Evolutionary conservation across 768 basidiomycete genomes (phyloP).

Genomic region (Psilocybe cubensis): DNA sequence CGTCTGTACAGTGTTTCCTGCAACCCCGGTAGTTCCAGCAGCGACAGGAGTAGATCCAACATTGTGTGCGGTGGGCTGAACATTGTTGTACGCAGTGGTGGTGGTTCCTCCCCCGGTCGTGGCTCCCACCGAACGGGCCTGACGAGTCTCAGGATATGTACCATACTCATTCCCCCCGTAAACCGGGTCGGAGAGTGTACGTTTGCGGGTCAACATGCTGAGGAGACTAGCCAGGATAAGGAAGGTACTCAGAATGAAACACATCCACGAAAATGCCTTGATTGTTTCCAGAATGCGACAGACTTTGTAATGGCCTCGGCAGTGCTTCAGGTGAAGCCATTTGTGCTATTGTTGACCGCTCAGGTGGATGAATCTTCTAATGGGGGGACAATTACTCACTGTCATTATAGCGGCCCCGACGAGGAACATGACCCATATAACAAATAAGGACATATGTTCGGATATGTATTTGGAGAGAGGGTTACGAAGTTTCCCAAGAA

Average conservation of each 20-base stretch:
- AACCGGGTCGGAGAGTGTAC: constrained; percentile 16
- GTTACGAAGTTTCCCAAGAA: constrained; percentile 29
- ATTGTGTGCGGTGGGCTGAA: background rate
- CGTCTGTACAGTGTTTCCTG: no score
- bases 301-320: constrained; percentile 45
- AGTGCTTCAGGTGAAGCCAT: constrained; percentile 62
- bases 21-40: background rate
- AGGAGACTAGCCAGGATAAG: constrained; percentile 46
- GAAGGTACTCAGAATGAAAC: constrained; percentile 54
- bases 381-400: constrained; percentile 37
- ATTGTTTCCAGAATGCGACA: constrained; percentile 68
- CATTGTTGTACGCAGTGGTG: constrained; percentile 10
- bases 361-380: constrained; percentile 2
- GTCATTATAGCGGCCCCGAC: constrained; percentile 66
- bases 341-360: constrained; percentile 31
- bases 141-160: constrained; percentile 20
- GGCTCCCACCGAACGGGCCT: constrained; percentile 5
- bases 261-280: constrained; percentile 71
- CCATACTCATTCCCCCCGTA: constrained; percentile 18
- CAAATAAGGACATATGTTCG: constrained; percentile 53
- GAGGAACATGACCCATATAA: constrained; percentile 66
- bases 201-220: constrained; percentile 22
- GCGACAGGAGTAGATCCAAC: background rate
- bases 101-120: no score
- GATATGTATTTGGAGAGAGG: constrained; percentile 43